phyloP scores from a whole-genome alignment of 345 rosid genomes.

The Camelina neglecta region DNA sequence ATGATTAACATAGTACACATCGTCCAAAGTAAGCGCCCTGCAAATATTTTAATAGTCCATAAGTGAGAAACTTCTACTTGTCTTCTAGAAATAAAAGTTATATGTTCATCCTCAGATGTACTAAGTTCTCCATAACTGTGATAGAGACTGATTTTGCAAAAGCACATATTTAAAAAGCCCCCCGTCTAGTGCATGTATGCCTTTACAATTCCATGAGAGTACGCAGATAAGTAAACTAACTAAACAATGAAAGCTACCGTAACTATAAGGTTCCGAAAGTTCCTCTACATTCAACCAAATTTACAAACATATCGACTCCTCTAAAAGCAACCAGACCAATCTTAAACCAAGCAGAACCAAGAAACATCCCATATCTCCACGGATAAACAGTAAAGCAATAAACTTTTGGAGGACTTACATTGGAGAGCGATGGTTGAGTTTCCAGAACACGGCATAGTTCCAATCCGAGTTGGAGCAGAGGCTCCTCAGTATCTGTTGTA shows the following conservation, averaged over 20 bases:
- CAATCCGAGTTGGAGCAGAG: slow-evolving; percentile 80
- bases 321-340: neutral
- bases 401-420: slow-evolving; percentile 51
- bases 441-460: slow-evolving; percentile 94
- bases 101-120: neutral
- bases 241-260: neutral
- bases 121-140: neutral
- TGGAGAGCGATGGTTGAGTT: slow-evolving; percentile 69
- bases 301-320: neutral
- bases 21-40: slow-evolving; percentile 94
- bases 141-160: neutral
- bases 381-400: neutral
- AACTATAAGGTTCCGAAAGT: neutral
- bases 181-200: no score
- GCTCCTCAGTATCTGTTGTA: slow-evolving; percentile 65
- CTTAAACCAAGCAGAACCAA: neutral
- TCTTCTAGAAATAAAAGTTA: neutral
- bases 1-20: slow-evolving; percentile 67
- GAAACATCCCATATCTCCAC: no score
- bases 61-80: slow-evolving; percentile 9
- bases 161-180: neutral
- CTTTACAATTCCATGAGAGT: no score
- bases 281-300: neutral
- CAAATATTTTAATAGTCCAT: slow-evolving; percentile 23
- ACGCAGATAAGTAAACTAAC: neutral